Percentiles rank a stretch among this genome's conserved stretches.
These are phyloP conservation scores for Chenopodium suecicum DNA, from an alignment of 148 eudicot genomes.

Conservation along the genomic window DNA sequence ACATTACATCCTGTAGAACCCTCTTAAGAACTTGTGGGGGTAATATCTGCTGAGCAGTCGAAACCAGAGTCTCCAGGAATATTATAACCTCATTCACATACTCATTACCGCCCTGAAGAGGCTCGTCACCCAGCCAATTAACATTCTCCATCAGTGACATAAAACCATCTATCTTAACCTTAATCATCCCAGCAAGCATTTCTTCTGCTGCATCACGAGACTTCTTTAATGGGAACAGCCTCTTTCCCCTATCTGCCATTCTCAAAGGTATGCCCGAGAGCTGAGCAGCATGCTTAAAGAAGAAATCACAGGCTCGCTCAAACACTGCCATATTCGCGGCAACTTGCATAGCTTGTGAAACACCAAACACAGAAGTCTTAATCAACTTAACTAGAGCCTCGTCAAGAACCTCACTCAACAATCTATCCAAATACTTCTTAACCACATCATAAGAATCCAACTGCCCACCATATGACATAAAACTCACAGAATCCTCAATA, in stretches of 20 bases:
- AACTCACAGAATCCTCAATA: slow-evolving; percentile 95
- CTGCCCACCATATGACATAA: slow-evolving; percentile 95
- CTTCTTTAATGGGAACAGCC: slow-evolving; percentile 73
- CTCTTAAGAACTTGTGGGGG: slow-evolving; percentile 81
- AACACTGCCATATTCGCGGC: slow-evolving; percentile 97
- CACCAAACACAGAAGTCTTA: slow-evolving; percentile 62
- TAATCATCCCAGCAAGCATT: slow-evolving; percentile 87
- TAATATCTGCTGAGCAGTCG: slow-evolving; percentile 93
- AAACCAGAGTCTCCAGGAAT: slow-evolving; percentile 80
- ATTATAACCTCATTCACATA: slow-evolving; percentile 95
- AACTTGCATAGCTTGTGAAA: slow-evolving; percentile 93
- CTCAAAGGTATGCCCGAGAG: slow-evolving; percentile 90
- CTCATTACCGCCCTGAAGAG: slow-evolving; percentile 77
- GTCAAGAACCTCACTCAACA: slow-evolving; percentile 80
- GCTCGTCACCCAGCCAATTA: slow-evolving; percentile 90
- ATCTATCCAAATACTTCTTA: slow-evolving; percentile 88
- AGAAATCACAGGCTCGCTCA: slow-evolving; percentile 98
- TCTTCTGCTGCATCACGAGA: slow-evolving; percentile 96
- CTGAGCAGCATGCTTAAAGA: slow-evolving; percentile 93
- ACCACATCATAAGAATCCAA: slow-evolving; percentile 92
- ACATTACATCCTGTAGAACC: slow-evolving; percentile 70
- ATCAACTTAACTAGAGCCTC: slow-evolving; percentile 77
- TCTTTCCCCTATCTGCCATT: slow-evolving; percentile 87
- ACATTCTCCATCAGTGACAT: slow-evolving; percentile 81
- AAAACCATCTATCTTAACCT: slow-evolving; percentile 86